phyloP scores from a whole-genome alignment of 306 rosid genomes.

The Mimosa pudica region DNA sequence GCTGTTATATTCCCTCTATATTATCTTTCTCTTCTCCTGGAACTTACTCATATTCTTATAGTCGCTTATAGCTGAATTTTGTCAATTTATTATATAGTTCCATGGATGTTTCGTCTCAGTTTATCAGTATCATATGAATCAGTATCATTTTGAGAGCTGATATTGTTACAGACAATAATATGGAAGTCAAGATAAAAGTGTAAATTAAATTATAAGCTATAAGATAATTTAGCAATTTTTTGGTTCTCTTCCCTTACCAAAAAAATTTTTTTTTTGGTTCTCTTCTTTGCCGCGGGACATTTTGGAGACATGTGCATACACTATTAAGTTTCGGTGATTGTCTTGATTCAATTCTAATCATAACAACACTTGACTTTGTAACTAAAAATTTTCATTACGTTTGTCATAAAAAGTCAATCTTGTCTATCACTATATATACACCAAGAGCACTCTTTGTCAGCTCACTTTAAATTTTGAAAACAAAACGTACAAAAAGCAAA shows the following conservation, averaged over 20 bases:
- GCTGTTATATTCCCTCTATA: too few relatives aligned
- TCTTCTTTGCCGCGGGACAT: constrained; percentile 6
- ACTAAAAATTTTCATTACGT: constrained; percentile 37
- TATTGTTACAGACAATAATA: too few relatives aligned
- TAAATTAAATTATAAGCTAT: too few relatives aligned
- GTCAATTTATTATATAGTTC: too few relatives aligned
- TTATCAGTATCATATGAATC: too few relatives aligned
- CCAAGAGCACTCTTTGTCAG: constrained; percentile 12
- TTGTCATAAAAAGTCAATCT: constrained; percentile 28
- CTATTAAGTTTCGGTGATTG: constrained; percentile 31
- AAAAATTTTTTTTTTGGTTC: background rate
- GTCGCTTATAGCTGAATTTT: too few relatives aligned
- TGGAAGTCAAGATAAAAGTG: constrained; percentile 6
- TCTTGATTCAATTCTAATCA: constrained; percentile 25
- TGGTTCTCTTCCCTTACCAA: too few relatives aligned
- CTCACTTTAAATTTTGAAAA: background rate
- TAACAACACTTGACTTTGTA: constrained; percentile 37
- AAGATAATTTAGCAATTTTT: too few relatives aligned
- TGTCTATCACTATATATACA: constrained; percentile 1
- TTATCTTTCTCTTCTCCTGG: too few relatives aligned
- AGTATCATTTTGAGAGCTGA: too few relatives aligned
- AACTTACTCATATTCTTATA: too few relatives aligned
- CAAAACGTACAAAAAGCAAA: background rate
- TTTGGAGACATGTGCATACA: constrained; percentile 4
- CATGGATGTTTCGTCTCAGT: too few relatives aligned